These are phyloP conservation scores for Metarhizium anisopliae DNA, from an alignment of 2,329 filamentous ascomycete species.

Conservation along the genomic window DNA sequence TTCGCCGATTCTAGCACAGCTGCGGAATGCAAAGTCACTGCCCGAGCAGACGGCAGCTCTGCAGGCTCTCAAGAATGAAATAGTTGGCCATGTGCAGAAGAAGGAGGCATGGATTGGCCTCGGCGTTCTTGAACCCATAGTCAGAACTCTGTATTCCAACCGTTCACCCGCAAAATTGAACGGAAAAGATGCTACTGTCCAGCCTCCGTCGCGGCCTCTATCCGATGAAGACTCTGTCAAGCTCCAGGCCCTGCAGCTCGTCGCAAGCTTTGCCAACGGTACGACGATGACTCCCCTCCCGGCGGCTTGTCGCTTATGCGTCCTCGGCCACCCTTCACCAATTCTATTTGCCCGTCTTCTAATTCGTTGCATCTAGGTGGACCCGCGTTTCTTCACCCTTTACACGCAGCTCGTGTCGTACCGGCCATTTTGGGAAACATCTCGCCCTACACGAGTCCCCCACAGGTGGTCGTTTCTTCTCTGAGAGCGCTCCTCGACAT, in stretches of 20 bases:
- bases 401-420: constrained; percentile 61
- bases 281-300: constrained; percentile 20
- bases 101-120: constrained; percentile 71
- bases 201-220: constrained; percentile 28
- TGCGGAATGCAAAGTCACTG: constrained; percentile 43
- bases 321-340: background rate
- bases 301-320: background rate
- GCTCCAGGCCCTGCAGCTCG: constrained; percentile 74
- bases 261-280: constrained; percentile 81
- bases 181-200: constrained; percentile 29
- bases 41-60: constrained; percentile 52
- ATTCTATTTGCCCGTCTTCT: background rate
- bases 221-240: constrained; percentile 58
- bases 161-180: constrained; percentile 24
- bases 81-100: constrained; percentile 77
- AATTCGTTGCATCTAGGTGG: constrained; percentile 55
- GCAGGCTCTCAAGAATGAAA: constrained; percentile 73
- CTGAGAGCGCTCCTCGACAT: constrained; percentile 68
- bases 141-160: constrained; percentile 33
- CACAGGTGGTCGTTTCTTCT: constrained; percentile 61
- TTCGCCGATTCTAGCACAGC: constrained; percentile 46
- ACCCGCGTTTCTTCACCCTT: constrained; percentile 64
- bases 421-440: constrained; percentile 61
- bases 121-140: constrained; percentile 56
- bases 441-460: constrained; percentile 54